Evolutionary conservation across 2,329 filamentous ascomycete genomes (phyloP).

Genomic region (Emmonsiellopsis sp.): DNA sequence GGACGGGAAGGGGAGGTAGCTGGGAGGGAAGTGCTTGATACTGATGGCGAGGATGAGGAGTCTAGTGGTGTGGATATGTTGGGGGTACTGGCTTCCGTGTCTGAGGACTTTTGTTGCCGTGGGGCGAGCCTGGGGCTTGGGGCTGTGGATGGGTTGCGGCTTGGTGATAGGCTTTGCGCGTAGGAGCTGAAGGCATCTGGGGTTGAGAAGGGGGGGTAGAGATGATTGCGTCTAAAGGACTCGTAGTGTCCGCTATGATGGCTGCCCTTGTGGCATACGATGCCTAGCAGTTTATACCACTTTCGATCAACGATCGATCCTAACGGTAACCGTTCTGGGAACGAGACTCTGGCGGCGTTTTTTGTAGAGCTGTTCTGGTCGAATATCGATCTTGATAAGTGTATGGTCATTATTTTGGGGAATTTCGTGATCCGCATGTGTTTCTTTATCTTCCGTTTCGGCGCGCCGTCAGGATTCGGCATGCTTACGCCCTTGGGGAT

Average conservation of each 20-base stretch:
- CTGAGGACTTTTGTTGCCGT: slow-evolving; percentile 21
- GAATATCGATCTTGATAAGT: slow-evolving; percentile 89
- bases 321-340: slow-evolving; percentile 76
- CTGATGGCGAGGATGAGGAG: slow-evolving; percentile 24
- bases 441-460: slow-evolving; percentile 74
- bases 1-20: slow-evolving; percentile 12
- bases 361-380: slow-evolving; percentile 74
- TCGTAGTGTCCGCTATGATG: slow-evolving; percentile 97
- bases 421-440: slow-evolving; percentile 81
- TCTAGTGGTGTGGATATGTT: slow-evolving; percentile 22
- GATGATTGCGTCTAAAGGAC: slow-evolving; percentile 79
- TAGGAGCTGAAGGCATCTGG: slow-evolving; percentile 69
- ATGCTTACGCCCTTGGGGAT: slow-evolving; percentile 63
- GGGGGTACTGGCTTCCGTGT: slow-evolving; percentile 20
- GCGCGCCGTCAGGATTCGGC: slow-evolving; percentile 64
- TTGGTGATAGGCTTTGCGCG: slow-evolving; percentile 53
- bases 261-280: slow-evolving; percentile 90
- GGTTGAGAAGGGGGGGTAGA: slow-evolving; percentile 72
- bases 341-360: slow-evolving; percentile 88
- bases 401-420: slow-evolving; percentile 82
- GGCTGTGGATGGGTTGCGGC: slow-evolving; percentile 42
- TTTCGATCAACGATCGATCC: slow-evolving; percentile 70
- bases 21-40: slow-evolving; percentile 21
- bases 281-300: slow-evolving; percentile 73
- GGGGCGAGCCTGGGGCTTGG: slow-evolving; percentile 41